These are phyloP conservation scores for Colletotrichum godetiae DNA, from an alignment of 2,329 filamentous ascomycete species.

Conservation along the genomic window DNA sequence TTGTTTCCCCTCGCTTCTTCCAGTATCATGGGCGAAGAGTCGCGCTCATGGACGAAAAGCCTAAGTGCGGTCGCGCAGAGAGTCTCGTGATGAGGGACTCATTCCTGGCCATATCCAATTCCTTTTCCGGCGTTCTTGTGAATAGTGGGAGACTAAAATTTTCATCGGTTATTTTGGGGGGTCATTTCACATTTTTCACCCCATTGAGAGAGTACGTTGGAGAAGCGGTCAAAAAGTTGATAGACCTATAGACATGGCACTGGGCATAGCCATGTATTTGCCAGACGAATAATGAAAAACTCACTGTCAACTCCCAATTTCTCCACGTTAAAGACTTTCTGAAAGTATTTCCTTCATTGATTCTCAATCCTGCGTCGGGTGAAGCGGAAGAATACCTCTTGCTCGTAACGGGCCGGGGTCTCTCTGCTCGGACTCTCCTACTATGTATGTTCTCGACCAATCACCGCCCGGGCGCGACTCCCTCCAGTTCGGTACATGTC, in stretches of 20 bases:
- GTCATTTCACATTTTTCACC: not conserved
- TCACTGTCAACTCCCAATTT: not conserved
- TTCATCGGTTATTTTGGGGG: not conserved
- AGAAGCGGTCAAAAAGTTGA: constrained; percentile 15
- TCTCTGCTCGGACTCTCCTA: not conserved
- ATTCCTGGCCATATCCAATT: not conserved
- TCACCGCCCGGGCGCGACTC: constrained; percentile 3
- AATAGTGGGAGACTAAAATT: constrained; percentile 10
- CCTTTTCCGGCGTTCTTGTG: constrained; percentile 18
- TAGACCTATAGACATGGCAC: not conserved
- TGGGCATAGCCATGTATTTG: not conserved
- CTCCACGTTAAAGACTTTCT: not conserved
- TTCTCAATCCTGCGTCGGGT: not conserved
- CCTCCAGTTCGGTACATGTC: not conserved
- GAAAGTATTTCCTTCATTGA: not conserved
- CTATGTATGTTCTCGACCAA: constrained; percentile 8
- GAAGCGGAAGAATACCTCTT: not conserved
- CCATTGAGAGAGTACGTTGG: not conserved
- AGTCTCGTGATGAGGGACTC: not conserved
- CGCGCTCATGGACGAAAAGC: not conserved
- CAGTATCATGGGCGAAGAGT: not conserved
- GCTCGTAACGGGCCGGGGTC: constrained; percentile 6
- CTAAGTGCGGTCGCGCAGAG: not conserved
- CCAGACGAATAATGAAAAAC: not conserved
- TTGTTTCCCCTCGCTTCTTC: not conserved